phyloP scores from a whole-genome alignment of 2,329 filamentous ascomycete genomes.

The Lecanicillium sp. region DNA sequence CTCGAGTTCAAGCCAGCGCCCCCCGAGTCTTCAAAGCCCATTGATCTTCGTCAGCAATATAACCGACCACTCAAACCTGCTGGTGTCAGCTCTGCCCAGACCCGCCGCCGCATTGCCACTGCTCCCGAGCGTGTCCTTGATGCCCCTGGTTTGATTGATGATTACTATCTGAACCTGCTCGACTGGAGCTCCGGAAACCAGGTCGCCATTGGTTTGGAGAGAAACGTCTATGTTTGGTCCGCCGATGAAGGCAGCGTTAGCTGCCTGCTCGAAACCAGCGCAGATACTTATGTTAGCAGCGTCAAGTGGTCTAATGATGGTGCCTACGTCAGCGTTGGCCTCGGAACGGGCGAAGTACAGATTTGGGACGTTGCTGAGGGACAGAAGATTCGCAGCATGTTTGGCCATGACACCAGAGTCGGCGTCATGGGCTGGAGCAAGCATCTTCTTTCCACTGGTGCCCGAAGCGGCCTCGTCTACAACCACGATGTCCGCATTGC shows the following conservation, averaged over 20 bases:
- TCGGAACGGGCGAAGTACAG: conserved; percentile 92
- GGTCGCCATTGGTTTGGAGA: conserved; percentile 93
- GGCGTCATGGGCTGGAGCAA: conserved; percentile 99
- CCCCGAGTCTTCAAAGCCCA: conserved; percentile 97
- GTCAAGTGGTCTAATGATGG: conserved; percentile 99
- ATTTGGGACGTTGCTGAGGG: conserved; percentile 98
- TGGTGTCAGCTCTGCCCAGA: conserved; percentile 68
- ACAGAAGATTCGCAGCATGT: conserved; percentile 96
- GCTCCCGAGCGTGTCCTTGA: conserved; percentile 94
- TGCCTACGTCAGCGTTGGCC: conserved; percentile 89
- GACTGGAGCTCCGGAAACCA: conserved; percentile 99
- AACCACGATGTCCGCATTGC: conserved; percentile 98
- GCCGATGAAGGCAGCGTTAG: conserved; percentile 85
- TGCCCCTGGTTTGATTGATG: conserved; percentile 89
- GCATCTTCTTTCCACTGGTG: conserved; percentile 90
- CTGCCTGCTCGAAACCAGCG: conserved; percentile 76
- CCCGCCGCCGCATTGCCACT: conserved; percentile 84
- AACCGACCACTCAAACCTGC: conserved; percentile 86
- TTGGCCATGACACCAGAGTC: conserved; percentile 91
- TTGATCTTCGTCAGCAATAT: conserved; percentile 95
- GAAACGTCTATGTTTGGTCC: conserved; percentile 97
- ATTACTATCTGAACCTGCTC: conserved; percentile 97
- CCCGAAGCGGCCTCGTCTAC: conserved; percentile 88
- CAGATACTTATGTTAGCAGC: conserved; percentile 94
- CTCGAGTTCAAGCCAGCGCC: conserved; percentile 96